These are phyloP conservation scores for Sodiomyces alkalinus DNA, from an alignment of 2,329 filamentous ascomycete genomes.

Conservation along the genomic window DNA sequence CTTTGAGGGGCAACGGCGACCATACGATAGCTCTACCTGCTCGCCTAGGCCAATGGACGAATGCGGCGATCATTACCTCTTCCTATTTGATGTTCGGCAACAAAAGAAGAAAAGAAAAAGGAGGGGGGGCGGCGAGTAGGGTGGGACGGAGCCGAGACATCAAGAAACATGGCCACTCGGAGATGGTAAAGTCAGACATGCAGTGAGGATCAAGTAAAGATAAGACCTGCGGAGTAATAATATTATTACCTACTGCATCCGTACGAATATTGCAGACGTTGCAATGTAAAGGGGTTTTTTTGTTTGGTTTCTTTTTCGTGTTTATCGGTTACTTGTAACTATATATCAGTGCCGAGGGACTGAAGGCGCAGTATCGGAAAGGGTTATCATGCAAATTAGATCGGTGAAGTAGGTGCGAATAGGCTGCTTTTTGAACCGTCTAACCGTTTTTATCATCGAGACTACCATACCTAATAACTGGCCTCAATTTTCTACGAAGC, in stretches of 20 bases:
- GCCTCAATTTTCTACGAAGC: too few relatives aligned
- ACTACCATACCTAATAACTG: too few relatives aligned
- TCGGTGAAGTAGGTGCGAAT: too few relatives aligned
- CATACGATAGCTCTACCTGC: neutral
- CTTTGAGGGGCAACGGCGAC: neutral
- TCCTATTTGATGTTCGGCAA: conserved; percentile 5
- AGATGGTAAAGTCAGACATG: conserved; percentile 20
- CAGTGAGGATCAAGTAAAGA: conserved; percentile 11
- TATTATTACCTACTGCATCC: too few relatives aligned
- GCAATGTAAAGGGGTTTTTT: neutral
- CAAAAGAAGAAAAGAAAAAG: conserved; percentile 11
- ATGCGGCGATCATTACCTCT: conserved; percentile 8
- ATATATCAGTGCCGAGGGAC: neutral
- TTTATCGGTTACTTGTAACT: neutral
- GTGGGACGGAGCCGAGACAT: conserved; percentile 14
- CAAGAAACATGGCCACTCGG: conserved; percentile 19
- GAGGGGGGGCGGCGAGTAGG: conserved; percentile 5
- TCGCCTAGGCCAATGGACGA: conserved; percentile 1
- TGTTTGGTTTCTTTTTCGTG: neutral
- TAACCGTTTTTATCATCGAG: too few relatives aligned
- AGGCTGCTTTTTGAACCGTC: too few relatives aligned
- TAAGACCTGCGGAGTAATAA: neutral
- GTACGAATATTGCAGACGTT: too few relatives aligned
- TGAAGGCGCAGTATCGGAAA: neutral
- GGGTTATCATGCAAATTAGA: too few relatives aligned